Conservation (phyloP, 192 early-diverging fungal species). For the Entomortierella beljakovae region DNA sequence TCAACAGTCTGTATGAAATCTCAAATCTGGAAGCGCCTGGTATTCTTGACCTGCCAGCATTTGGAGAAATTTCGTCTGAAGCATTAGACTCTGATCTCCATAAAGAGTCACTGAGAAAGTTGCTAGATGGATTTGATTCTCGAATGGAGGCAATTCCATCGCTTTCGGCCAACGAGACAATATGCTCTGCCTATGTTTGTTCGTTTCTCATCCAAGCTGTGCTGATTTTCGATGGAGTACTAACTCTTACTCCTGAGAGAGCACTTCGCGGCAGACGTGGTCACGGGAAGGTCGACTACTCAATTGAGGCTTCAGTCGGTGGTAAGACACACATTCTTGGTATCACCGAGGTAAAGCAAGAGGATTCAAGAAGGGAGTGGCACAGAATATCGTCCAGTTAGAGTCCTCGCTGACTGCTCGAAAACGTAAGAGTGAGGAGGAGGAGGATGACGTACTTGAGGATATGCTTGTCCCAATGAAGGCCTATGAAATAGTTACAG, state of each 20-base stretch:
- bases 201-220: slow-evolving; percentile 29
- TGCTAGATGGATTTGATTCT: background rate
- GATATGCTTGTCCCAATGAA: background rate
- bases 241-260: background rate
- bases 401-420: background rate
- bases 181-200: slow-evolving; percentile 11
- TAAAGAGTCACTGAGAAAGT: slow-evolving; percentile 2
- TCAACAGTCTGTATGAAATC: background rate
- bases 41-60: background rate
- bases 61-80: background rate
- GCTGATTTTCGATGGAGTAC: background rate
- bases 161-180: background rate
- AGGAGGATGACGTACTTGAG: background rate
- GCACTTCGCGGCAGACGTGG: background rate
- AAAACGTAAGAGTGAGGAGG: background rate
- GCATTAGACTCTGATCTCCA: slow-evolving; percentile 6
- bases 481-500: background rate
- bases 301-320: background rate
- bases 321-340: background rate
- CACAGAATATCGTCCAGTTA: background rate
- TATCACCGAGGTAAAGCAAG: background rate
- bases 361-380: background rate
- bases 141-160: background rate
- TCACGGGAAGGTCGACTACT: background rate
- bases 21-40: background rate